Conservation (phyloP, 805 yeast species). For the Sugiyamaella valdiviana region DNA sequence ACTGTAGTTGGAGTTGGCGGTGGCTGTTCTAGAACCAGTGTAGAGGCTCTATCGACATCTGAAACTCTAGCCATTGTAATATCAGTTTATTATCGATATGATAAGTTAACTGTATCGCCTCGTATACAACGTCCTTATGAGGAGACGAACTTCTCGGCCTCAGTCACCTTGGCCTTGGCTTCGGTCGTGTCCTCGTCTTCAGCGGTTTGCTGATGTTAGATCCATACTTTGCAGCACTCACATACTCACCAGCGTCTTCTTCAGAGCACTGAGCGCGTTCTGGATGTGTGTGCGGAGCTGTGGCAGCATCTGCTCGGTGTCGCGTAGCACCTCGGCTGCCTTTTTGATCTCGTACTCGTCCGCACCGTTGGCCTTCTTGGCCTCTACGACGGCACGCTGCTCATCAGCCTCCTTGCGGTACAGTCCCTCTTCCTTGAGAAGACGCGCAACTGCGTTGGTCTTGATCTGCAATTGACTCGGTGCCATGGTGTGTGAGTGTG, state of each 20-base stretch:
- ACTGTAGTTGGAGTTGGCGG: too few relatives aligned
- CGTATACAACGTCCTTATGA: neutral
- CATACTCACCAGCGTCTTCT: slow-evolving; percentile 33
- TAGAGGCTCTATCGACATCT: too few relatives aligned
- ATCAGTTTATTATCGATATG: neutral
- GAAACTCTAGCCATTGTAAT: too few relatives aligned
- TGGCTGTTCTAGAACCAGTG: too few relatives aligned
- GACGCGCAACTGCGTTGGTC: slow-evolving; percentile 58
- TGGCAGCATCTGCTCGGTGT: slow-evolving; percentile 48
- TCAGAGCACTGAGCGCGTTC: slow-evolving; percentile 37
- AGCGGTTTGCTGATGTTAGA: slow-evolving; percentile 14
- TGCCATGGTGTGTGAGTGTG: slow-evolving; percentile 26
- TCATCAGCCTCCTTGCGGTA: slow-evolving; percentile 56
- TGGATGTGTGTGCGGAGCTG: slow-evolving; percentile 40
- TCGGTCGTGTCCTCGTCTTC: slow-evolving; percentile 22
- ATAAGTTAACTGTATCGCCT: too few relatives aligned
- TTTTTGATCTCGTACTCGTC: slow-evolving; percentile 64
- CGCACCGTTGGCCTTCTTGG: slow-evolving; percentile 40
- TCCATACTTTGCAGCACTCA: neutral
- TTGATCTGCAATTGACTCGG: slow-evolving; percentile 70
- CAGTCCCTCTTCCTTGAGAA: slow-evolving; percentile 58
- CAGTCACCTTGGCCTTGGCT: slow-evolving; percentile 23
- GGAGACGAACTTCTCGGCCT: slow-evolving; percentile 16
- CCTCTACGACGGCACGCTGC: slow-evolving; percentile 44
- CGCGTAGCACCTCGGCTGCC: slow-evolving; percentile 46